These are phyloP conservation scores for Starmera caribaea DNA, from an alignment of 805 yeast genomes.

Conservation along the genomic window DNA sequence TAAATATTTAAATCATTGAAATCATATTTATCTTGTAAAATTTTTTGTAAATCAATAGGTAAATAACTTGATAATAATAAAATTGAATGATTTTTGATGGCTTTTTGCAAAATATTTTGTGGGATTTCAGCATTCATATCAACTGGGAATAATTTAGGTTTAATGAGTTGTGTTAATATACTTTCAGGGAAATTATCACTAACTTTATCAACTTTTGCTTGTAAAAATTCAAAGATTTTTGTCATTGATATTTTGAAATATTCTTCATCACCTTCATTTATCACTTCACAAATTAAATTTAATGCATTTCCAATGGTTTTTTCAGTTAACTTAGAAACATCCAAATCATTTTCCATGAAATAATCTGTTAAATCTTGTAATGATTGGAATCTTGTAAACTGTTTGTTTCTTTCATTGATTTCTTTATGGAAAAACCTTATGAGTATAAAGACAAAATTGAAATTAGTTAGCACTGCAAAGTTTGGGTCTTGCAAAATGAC, in stretches of 20 bases:
- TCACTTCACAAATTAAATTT: constrained; percentile 26
- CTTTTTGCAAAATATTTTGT: constrained; percentile 23
- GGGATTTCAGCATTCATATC: constrained; percentile 24
- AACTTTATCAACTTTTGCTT: constrained; percentile 27
- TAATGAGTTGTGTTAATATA: constrained; percentile 16
- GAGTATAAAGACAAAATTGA: constrained; percentile 30
- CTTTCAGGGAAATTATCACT: constrained; percentile 28
- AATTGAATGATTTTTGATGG: constrained; percentile 32
- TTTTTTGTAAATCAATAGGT: constrained; percentile 11
- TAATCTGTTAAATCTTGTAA: constrained; percentile 36
- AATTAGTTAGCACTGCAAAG: constrained; percentile 29
- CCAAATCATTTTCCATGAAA: constrained; percentile 13
- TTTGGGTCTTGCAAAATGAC: constrained; percentile 30
- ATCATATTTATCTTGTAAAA: constrained; percentile 22
- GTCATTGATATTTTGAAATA: constrained; percentile 34
- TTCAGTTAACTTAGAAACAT: constrained; percentile 9
- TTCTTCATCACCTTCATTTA: constrained; percentile 33
- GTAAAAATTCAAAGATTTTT: constrained; percentile 29
- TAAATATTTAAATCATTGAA: constrained; percentile 22
- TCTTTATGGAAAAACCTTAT: constrained; percentile 24
- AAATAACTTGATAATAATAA: constrained; percentile 39
- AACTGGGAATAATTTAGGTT: constrained; percentile 18
- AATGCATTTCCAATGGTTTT: constrained; percentile 13
- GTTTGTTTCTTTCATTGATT: constrained; percentile 12
- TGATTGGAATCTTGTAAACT: constrained; percentile 24